phyloP scores from a whole-genome alignment of 305 asterid genomes.

The Withania somnifera region DNA sequence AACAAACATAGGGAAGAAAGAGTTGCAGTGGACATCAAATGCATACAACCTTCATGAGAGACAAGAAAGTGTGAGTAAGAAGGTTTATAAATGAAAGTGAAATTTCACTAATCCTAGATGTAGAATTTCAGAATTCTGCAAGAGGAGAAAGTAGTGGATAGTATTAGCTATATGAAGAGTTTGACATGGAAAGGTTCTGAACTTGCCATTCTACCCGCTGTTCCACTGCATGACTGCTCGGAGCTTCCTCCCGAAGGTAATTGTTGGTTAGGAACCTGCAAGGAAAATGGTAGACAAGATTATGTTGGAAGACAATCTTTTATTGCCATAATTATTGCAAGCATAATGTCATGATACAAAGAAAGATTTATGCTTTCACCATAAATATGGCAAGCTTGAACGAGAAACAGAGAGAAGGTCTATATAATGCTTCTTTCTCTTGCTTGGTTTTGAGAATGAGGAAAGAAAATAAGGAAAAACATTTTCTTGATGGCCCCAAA shows the following conservation, averaged over 20 bases:
- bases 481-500: neutral
- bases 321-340: neutral
- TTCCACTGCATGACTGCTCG: slow-evolving; percentile 92
- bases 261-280: slow-evolving; percentile 92
- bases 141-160: neutral
- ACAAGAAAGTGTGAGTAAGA: slow-evolving; percentile 8
- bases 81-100: slow-evolving; percentile 15
- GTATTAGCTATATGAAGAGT: neutral
- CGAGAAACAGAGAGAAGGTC: neutral
- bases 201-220: slow-evolving; percentile 98
- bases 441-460: neutral
- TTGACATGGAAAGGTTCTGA: slow-evolving; percentile 10
- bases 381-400: neutral
- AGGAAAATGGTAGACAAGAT: neutral
- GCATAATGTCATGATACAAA: neutral
- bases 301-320: neutral
- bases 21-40: slow-evolving; percentile 98
- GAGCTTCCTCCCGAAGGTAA: slow-evolving; percentile 94
- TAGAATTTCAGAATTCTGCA: neutral
- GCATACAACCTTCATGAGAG: slow-evolving; percentile 79
- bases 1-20: slow-evolving; percentile 86
- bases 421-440: neutral
- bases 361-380: neutral
- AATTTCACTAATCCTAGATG: slow-evolving; percentile 1
- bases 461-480: neutral